These are phyloP conservation scores for Colletotrichum neosansevieriae DNA, from an alignment of 2,329 filamentous ascomycete genomes.

Conservation along the genomic window DNA sequence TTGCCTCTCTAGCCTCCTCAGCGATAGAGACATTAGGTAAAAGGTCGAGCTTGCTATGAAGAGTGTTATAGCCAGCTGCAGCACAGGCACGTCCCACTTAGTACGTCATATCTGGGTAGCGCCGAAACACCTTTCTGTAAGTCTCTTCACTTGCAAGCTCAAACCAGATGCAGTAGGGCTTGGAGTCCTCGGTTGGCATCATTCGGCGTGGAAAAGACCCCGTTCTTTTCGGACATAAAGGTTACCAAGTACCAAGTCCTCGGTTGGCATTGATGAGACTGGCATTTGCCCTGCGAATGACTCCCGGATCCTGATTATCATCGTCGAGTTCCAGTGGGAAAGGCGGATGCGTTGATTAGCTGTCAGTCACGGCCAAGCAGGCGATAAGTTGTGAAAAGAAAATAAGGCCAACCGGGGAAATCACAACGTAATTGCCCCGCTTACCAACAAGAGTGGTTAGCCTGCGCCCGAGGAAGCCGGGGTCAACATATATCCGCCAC, in stretches of 20 bases:
- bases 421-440: too few species aligned
- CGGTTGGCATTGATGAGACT: too few species aligned
- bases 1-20: slow-evolving; percentile 47
- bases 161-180: slow-evolving; percentile 56
- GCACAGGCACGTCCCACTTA: slow-evolving; percentile 55
- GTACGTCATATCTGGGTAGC: slow-evolving; percentile 52
- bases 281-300: neutral
- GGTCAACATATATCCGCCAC: too few species aligned
- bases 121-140: slow-evolving; percentile 47
- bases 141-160: slow-evolving; percentile 52
- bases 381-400: too few species aligned
- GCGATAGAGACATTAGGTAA: slow-evolving; percentile 51
- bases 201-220: too few species aligned
- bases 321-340: neutral
- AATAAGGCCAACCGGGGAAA: too few species aligned
- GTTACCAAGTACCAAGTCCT: too few species aligned
- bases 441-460: too few species aligned
- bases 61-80: slow-evolving; percentile 50
- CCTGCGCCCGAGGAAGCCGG: too few species aligned
- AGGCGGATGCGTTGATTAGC: neutral
- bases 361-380: too few species aligned
- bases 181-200: slow-evolving; percentile 39
- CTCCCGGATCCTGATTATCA: neutral
- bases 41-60: slow-evolving; percentile 52
- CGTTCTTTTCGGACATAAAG: too few species aligned